Evolutionary conservation across 352 stramenopile species (phyloP), one percentile per base, ranked within the genome.

Genomic region (Pythium inflatum): DNA sequence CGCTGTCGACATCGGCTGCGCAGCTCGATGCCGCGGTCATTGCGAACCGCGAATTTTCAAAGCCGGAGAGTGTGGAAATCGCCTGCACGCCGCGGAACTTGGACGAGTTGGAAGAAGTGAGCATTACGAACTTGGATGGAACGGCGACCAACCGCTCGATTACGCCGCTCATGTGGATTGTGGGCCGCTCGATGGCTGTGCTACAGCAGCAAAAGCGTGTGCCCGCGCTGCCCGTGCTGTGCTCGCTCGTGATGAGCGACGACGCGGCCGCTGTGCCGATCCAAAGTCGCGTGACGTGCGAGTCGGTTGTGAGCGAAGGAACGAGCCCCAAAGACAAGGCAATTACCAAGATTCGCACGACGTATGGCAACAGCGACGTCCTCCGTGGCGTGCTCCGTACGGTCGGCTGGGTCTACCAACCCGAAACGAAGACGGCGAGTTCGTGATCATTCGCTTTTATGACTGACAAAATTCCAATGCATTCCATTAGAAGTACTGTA

Each of bases 131-230:
- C 2, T 25, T 89, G 22, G 76, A 76, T 4, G 79, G 75, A 0
- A 49, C 61, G n/a, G 45, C 57, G 31, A 66, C 60, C 20, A 70
- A 70, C 8, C 36, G 40, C 18, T 64, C 78, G 28, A 33, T 66
- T 14, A 81, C 78, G 11, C 84, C 84, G 5, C 50, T 88, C 24
- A 77, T 90, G 68, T 92, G 84, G 84, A 77, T 88, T 57, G 63
- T 90, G 13, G 84, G 79, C 4, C 81, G 81, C 27, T 76, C 75
- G 13, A 65, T 68, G 11, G 68, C 71, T 16, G 70, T 75, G 28
- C 61, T 92, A 22, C 74, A 92, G 46, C 74, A 81, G 36, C 74
- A 89, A 38, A 73, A 72, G 27, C 76, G 84, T 18, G 71, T 89
- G 28, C 81, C 84, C 3, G 30, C 59, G 66, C 62, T 92, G 49